Percentiles rank a stretch among this genome's conserved stretches.
These are phyloP conservation scores for Dillenia suffruticosa DNA, from an alignment of 164 flowering plant species.

Conservation along the genomic window DNA sequence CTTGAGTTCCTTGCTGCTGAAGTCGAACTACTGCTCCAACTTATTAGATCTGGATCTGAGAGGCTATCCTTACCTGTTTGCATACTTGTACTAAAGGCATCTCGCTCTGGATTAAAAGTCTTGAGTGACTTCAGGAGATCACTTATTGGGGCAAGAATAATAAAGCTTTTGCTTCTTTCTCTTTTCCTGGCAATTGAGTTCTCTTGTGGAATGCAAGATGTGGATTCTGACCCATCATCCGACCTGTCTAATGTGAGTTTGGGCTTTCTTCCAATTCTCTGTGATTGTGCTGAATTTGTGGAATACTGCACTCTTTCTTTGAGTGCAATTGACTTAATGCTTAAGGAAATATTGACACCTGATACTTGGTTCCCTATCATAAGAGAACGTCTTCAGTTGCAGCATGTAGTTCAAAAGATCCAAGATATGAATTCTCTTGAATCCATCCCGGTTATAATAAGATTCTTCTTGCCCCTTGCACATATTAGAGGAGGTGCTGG, in stretches of 20 bases:
- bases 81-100: slow-evolving; percentile 44
- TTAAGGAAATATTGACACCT: slow-evolving; percentile 47
- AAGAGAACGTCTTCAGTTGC: slow-evolving; percentile 59
- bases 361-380: slow-evolving; percentile 81
- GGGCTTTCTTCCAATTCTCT: slow-evolving; percentile 72
- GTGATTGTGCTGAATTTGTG: slow-evolving; percentile 36
- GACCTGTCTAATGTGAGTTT: slow-evolving; percentile 49
- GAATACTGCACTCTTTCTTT: slow-evolving; percentile 60
- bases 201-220: slow-evolving; percentile 14
- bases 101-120: slow-evolving; percentile 51
- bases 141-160: slow-evolving; percentile 22
- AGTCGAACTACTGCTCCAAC: slow-evolving; percentile 64
- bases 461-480: slow-evolving; percentile 77
- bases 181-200: slow-evolving; percentile 47
- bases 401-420: slow-evolving; percentile 53
- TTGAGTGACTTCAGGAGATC: slow-evolving; percentile 40
- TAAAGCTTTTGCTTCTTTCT: slow-evolving; percentile 47
- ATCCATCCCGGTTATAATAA: slow-evolving; percentile 48
- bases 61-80: slow-evolving; percentile 24
- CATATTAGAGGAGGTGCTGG: slow-evolving; percentile 70
- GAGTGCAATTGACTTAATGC: slow-evolving; percentile 50
- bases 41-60: slow-evolving; percentile 27
- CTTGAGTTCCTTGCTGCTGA: slow-evolving; percentile 53
- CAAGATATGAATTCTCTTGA: slow-evolving; percentile 38
- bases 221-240: slow-evolving; percentile 31